These are phyloP conservation scores for Solanum bukasovii DNA, from an alignment of 257 asterid genomes.

Conservation along the genomic window DNA sequence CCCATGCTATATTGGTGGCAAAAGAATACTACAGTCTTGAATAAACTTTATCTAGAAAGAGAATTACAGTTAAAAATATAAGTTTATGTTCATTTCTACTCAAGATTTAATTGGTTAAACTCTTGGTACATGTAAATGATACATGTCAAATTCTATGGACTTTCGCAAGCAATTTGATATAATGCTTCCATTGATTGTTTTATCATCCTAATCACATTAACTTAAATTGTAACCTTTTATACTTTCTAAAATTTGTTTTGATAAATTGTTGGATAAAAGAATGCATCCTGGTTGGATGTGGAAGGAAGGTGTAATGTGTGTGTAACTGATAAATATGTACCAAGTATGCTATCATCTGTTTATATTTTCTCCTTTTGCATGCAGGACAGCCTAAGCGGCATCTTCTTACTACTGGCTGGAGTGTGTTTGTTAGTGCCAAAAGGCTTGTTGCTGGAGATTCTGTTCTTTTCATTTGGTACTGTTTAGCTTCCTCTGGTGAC, in stretches of 20 bases:
- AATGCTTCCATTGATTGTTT: not conserved
- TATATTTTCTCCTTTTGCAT: not conserved
- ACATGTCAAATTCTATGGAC: not conserved
- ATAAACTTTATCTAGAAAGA: not conserved
- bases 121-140: not conserved
- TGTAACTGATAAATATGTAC: not conserved
- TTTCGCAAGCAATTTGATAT: not conserved
- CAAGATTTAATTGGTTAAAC: not conserved
- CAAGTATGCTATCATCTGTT: not conserved
- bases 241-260: not conserved
- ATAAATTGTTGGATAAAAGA: not conserved
- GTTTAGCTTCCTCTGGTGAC: not conserved
- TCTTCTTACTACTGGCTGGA: slow-evolving; percentile 52
- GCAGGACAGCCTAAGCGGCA: slow-evolving; percentile 53
- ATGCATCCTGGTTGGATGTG: not conserved
- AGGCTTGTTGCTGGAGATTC: slow-evolving; percentile 50
- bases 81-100: not conserved
- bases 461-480: slow-evolving; percentile 52
- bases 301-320: not conserved
- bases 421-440: slow-evolving; percentile 51
- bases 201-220: not conserved
- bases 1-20: not conserved
- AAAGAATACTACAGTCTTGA: not conserved
- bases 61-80: not conserved
- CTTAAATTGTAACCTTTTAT: not conserved